Percentiles rank a stretch among this genome's conserved stretches.
phyloP scores from a whole-genome alignment of 2,329 filamentous ascomycete genomes.

The Phyllosticta ampelicida region DNA sequence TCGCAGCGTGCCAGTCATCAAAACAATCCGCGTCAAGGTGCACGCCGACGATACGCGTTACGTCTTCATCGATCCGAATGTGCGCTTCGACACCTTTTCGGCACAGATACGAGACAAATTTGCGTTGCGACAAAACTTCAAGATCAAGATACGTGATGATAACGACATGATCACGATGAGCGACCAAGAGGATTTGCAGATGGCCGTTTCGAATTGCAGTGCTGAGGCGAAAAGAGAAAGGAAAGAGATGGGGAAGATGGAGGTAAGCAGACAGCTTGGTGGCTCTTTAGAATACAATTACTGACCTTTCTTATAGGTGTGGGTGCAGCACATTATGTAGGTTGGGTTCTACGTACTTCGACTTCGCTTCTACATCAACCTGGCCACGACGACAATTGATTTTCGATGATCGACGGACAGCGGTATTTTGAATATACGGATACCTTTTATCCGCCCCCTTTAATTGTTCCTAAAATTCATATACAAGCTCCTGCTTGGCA shows the following conservation, averaged over 20 bases:
- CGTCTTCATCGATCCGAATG: slow-evolving; percentile 66
- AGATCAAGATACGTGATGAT: slow-evolving; percentile 81
- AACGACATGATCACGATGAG: slow-evolving; percentile 96
- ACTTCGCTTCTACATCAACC: not conserved
- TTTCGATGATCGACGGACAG: not conserved
- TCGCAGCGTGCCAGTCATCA: slow-evolving; percentile 46
- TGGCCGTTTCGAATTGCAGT: slow-evolving; percentile 64
- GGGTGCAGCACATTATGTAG: slow-evolving; percentile 9
- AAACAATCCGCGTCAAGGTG: slow-evolving; percentile 76
- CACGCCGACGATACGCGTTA: slow-evolving; percentile 81
- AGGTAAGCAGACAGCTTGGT: slow-evolving; percentile 51
- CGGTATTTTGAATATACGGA: not conserved
- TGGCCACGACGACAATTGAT: not conserved
- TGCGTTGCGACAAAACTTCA: slow-evolving; percentile 63
- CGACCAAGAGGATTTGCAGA: slow-evolving; percentile 90
- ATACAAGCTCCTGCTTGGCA: not conserved
- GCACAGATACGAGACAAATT: slow-evolving; percentile 82
- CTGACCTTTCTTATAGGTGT: slow-evolving; percentile 2
- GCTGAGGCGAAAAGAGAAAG: slow-evolving; percentile 60
- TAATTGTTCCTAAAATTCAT: not conserved
- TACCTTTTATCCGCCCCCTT: not conserved
- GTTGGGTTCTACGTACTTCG: not conserved
- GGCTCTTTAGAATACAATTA: not conserved
- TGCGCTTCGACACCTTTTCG: slow-evolving; percentile 67
- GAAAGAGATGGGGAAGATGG: slow-evolving; percentile 82